Percentiles rank a stretch among this genome's conserved stretches.
Conservation (phyloP, 768 basidiomycete species). For the Mycena galopus region DNA sequence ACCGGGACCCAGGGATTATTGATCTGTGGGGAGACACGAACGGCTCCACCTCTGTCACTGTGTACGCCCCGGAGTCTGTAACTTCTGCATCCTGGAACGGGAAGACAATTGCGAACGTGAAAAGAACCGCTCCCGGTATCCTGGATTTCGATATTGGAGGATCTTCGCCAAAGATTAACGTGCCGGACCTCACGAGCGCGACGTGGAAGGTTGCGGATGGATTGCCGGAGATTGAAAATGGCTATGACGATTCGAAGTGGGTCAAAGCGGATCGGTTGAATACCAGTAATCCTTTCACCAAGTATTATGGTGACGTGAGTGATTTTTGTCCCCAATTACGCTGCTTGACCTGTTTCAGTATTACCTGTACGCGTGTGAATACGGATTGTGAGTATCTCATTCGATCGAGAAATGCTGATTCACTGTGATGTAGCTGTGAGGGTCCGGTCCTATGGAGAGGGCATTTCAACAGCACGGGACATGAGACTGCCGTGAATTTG, state of each 20-base stretch:
- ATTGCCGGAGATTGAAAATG: slow-evolving; percentile 62
- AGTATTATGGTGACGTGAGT: slow-evolving; percentile 63
- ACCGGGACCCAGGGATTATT: not conserved
- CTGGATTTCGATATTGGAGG: slow-evolving; percentile 20
- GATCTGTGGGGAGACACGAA: slow-evolving; percentile 27
- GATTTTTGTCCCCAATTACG: slow-evolving; percentile 34
- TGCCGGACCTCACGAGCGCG: slow-evolving; percentile 14
- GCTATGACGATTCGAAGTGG: slow-evolving; percentile 65
- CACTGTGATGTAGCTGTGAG: slow-evolving; percentile 59
- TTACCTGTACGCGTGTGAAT: slow-evolving; percentile 69
- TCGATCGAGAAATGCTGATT: not conserved
- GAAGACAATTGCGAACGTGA: not conserved
- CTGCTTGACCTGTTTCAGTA: slow-evolving; percentile 15
- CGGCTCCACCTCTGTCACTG: slow-evolving; percentile 18
- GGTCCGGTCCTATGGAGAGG: slow-evolving; percentile 72
- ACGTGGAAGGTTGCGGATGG: slow-evolving; percentile 66
- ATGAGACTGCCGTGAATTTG: slow-evolving; percentile 60
- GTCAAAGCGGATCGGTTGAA: slow-evolving; percentile 59
- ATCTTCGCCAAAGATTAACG: slow-evolving; percentile 7
- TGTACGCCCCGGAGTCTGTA: slow-evolving; percentile 25
- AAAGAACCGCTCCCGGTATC: slow-evolving; percentile 12
- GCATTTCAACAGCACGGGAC: slow-evolving; percentile 61
- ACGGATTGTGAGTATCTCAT: slow-evolving; percentile 62
- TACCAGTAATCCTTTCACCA: slow-evolving; percentile 63
- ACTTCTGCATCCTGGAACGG: slow-evolving; percentile 29